Conservation (phyloP, 2,329 filamentous ascomycete genomes). For the Escovopsis sp. region DNA sequence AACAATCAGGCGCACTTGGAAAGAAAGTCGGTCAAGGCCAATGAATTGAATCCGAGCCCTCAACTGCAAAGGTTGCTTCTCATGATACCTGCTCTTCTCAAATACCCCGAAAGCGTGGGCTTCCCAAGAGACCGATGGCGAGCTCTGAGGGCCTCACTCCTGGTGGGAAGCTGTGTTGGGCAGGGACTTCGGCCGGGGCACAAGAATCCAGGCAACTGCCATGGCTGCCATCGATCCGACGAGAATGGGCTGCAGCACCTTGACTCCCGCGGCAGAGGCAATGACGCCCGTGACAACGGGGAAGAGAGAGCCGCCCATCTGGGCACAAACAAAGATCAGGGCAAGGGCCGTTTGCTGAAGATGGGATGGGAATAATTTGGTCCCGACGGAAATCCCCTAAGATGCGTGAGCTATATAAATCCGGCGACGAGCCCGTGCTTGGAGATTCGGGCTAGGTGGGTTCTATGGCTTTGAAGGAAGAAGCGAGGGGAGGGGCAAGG, state of each 20-base stretch:
- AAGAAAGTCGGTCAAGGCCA: too few species aligned
- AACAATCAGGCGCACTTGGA: too few species aligned
- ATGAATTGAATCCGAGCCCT: too few species aligned
- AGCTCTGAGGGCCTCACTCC: too few species aligned
- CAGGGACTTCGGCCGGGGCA: constrained; percentile 20
- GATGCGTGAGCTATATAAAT: too few species aligned
- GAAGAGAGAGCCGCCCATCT: constrained; percentile 39
- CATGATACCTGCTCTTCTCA: too few species aligned
- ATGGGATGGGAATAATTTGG: constrained; percentile 30
- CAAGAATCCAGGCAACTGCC: constrained; percentile 30
- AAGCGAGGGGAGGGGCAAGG: too few species aligned
- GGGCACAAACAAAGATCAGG: constrained; percentile 41
- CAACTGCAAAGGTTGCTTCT: too few species aligned
- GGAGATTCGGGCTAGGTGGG: background rate
- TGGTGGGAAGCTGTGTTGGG: constrained; percentile 17
- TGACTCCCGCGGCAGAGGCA: constrained; percentile 27
- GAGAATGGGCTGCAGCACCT: constrained; percentile 35
- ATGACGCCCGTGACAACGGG: constrained; percentile 39
- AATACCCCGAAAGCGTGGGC: too few species aligned
- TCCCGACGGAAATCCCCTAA: constrained; percentile 38
- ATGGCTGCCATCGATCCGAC: constrained; percentile 30
- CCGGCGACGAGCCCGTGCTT: too few species aligned
- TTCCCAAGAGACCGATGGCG: too few species aligned
- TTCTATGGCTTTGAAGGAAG: too few species aligned
- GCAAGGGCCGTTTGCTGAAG: constrained; percentile 22